A percentile compares a stretch with the other conserved stretches of the same genome.
Evolutionary conservation across 2,329 filamentous ascomycete genomes (phyloP).

Genomic region (Pezicula carpinea): DNA sequence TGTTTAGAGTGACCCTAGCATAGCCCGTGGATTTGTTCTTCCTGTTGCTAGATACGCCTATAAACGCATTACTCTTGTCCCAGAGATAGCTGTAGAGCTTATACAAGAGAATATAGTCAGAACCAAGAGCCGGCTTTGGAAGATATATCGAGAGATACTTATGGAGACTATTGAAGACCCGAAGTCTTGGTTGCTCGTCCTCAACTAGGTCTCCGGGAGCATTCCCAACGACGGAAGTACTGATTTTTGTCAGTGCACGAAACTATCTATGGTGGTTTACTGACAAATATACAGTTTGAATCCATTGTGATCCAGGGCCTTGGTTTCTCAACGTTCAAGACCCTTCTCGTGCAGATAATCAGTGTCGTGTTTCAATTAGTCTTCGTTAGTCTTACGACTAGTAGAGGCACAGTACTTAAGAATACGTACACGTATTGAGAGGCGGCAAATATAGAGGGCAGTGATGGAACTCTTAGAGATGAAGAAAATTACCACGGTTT

Average conservation of each 20-base stretch:
- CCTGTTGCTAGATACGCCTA: slow-evolving; percentile 44
- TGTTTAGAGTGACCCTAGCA: slow-evolving; percentile 18
- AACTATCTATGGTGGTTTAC: neutral
- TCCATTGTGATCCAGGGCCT: neutral
- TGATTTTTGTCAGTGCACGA: slow-evolving; percentile 26
- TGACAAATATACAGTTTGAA: neutral
- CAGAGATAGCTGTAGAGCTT: slow-evolving; percentile 20
- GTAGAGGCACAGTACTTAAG: neutral
- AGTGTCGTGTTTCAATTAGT: neutral
- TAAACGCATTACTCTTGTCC: slow-evolving; percentile 36
- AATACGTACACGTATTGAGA: slow-evolving; percentile 1
- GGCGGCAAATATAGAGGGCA: too few relatives aligned
- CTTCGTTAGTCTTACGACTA: neutral
- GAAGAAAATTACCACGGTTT: too few relatives aligned
- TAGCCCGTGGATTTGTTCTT: slow-evolving; percentile 35
- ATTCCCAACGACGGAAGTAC: slow-evolving; percentile 34
- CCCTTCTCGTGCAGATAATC: slow-evolving; percentile 1
- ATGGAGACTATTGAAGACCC: slow-evolving; percentile 34
- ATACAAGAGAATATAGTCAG: slow-evolving; percentile 10
- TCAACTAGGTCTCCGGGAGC: slow-evolving; percentile 26
- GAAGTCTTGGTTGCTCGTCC: slow-evolving; percentile 24
- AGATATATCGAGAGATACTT: slow-evolving; percentile 33
- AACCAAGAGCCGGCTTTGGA: slow-evolving; percentile 28
- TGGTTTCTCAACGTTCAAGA: slow-evolving; percentile 1
- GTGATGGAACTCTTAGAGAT: too few relatives aligned